Evolutionary conservation across 1,284 basidiomycete species (phyloP), one percentile per base, ranked within the genome.

Genomic region (Ceratobasidium sp.): DNA sequence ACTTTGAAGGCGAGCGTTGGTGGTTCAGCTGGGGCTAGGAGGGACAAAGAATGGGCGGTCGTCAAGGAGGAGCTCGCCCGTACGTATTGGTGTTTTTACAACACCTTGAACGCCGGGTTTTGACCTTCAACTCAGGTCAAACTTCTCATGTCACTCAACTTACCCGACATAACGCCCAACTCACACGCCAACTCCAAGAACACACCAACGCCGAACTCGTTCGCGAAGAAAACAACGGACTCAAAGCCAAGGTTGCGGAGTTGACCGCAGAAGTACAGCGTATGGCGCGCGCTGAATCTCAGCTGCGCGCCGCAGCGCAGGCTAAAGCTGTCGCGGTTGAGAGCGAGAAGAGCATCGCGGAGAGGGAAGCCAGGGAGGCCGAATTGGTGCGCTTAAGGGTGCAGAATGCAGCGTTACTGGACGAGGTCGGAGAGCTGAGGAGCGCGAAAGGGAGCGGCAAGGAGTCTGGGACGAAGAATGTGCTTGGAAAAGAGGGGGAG

Each of bases 141-240:
- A 75, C 73, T 40, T 75, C 73, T 28, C 73, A 75, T 23, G 66
- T 75, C 26, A 75, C 73, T 42, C 73, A 66, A 28, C 73, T 75
- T 26, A 66, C 61, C 6, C 73, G 73, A 42, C 61, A 65, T 50
- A 75, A 75, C 57, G 62, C 73, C 26, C 73, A 75, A 50, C 73
- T 75, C 38, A 75, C 73, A 44, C 73, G 73, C 20, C 73, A 75
- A 23, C 62, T 75, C 38, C 73, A 75, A 26, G n/a, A 62, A 23
- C 73, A 75, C 56, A 61, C 64, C 6, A 75, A 90, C 80, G 84
- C 92, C 12, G 92, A 94, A 80, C 90, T 95, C 0, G 82, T 95
- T 57, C 87, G 89, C 68, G 94, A 95, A 82, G 91, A 94, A 84
- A 94, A 94, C 80, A 86, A 90, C 12, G 86, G 88, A 0, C 83